Conservation (phyloP, 1,139 yeast genomes). For the Pichiaceae sp. region DNA sequence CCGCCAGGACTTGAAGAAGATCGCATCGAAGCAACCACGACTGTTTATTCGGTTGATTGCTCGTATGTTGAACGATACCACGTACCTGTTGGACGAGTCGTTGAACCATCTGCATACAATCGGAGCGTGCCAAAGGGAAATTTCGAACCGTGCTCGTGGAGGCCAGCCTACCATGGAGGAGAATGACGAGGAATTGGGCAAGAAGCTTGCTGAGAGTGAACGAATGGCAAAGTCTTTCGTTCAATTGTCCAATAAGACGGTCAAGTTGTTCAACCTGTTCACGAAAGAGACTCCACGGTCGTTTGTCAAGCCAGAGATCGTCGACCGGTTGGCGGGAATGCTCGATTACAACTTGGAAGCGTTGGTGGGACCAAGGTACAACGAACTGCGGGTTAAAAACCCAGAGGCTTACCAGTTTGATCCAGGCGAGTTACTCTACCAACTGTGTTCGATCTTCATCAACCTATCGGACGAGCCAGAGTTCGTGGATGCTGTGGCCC, state of each 20-base stretch:
- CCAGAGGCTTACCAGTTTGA: constrained; percentile 82
- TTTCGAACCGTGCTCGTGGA: constrained; percentile 34
- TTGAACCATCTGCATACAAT: constrained; percentile 70
- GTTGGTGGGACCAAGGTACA: constrained; percentile 90
- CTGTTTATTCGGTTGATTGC: constrained; percentile 91
- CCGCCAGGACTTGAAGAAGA: constrained; percentile 57
- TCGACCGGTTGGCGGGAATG: constrained; percentile 93
- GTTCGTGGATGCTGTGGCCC: constrained; percentile 74
- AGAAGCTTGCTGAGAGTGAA: constrained; percentile 56
- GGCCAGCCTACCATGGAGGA: constrained; percentile 41
- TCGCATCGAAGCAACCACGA: constrained; percentile 59
- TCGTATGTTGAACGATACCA: constrained; percentile 87
- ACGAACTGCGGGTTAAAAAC: constrained; percentile 73
- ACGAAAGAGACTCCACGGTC: constrained; percentile 83
- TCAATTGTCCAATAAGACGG: constrained; percentile 77
- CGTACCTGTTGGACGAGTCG: constrained; percentile 87
- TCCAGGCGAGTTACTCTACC: constrained; percentile 64
- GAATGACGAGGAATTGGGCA: constrained; percentile 49
- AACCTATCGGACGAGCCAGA: constrained; percentile 57
- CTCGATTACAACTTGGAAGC: constrained; percentile 83
- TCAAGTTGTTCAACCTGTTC: constrained; percentile 69
- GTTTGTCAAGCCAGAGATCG: constrained; percentile 82
- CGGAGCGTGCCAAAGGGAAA: constrained; percentile 62
- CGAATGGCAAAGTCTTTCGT: constrained; percentile 74
- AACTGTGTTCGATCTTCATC: constrained; percentile 65